Evolutionary conservation across 2,329 filamentous ascomycete species (phyloP).

Genomic region (Myriosclerotinia duriaeana): DNA sequence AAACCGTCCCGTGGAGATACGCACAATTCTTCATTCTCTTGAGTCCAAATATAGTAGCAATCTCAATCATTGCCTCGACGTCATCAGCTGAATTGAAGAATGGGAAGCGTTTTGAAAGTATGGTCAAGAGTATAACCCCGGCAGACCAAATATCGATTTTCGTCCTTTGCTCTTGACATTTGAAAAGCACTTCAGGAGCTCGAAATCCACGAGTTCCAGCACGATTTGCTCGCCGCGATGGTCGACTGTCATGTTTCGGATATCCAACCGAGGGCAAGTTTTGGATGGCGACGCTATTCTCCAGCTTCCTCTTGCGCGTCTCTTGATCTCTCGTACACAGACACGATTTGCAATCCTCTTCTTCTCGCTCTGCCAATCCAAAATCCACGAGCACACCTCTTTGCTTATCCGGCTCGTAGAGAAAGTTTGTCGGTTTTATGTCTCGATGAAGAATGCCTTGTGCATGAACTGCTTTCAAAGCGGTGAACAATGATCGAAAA

Average conservation of each 20-base stretch:
- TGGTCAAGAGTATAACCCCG: constrained; percentile 94
- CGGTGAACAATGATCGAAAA: constrained; percentile 82
- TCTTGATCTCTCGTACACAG: constrained; percentile 57
- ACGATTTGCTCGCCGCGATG: constrained; percentile 86
- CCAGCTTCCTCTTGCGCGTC: constrained; percentile 60
- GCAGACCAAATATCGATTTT: constrained; percentile 97
- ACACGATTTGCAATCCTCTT: constrained; percentile 75
- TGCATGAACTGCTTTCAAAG: constrained; percentile 77
- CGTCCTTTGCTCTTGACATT: constrained; percentile 91
- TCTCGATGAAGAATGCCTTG: constrained; percentile 88
- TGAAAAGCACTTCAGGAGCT: constrained; percentile 93
- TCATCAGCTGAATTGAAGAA: constrained; percentile 99
- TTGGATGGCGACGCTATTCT: constrained; percentile 59
- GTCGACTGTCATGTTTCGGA: constrained; percentile 84
- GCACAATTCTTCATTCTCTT: constrained; percentile 81
- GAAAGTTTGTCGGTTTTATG: constrained; percentile 96
- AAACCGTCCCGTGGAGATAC: constrained; percentile 82
- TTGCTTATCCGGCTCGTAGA: constrained; percentile 79
- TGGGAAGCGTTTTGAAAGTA: constrained; percentile 87
- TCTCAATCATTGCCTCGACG: constrained; percentile 95
- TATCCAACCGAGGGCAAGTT: constrained; percentile 63
- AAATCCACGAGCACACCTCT: constrained; percentile 97
- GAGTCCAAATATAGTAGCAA: constrained; percentile 88
- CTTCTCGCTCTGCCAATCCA: constrained; percentile 85
- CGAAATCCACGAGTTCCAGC: constrained; percentile 95